A percentile compares a stretch with the other conserved stretches of the same genome.
Evolutionary conservation across 2,329 filamentous ascomycete species (phyloP).

Genomic region (Pseudocercospora pini-densiflorae): DNA sequence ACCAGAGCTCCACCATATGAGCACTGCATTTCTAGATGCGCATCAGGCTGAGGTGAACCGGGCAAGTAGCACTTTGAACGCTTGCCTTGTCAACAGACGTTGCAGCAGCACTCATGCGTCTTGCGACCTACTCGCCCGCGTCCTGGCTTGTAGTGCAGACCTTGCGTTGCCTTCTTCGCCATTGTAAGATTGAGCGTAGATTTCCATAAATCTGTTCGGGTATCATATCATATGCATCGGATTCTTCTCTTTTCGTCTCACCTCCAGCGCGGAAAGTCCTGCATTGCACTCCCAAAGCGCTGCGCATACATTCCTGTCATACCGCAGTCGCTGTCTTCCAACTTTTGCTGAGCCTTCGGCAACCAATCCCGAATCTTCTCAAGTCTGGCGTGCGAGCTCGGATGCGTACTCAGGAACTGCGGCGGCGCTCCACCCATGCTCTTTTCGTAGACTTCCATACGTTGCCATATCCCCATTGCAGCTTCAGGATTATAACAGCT

Average conservation of each 20-base stretch:
- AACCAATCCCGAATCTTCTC: slow-evolving; percentile 67
- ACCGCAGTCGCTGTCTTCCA: slow-evolving; percentile 37
- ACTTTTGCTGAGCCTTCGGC: slow-evolving; percentile 46
- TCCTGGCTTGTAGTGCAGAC: neutral
- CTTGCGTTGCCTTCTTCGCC: neutral
- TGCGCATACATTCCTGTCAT: slow-evolving; percentile 24
- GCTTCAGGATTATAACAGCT: slow-evolving; percentile 74
- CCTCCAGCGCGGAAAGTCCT: neutral
- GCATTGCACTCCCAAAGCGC: neutral
- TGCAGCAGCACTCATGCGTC: neutral
- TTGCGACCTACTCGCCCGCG: neutral
- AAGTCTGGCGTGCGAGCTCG: slow-evolving; percentile 69
- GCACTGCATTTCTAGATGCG: neutral
- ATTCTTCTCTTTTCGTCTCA: neutral
- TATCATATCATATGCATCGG: neutral
- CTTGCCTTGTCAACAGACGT: neutral
- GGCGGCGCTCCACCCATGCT: slow-evolving; percentile 56
- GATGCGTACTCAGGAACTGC: slow-evolving; percentile 78
- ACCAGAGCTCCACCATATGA: too few relatives aligned
- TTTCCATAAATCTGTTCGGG: neutral
- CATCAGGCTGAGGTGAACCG: neutral
- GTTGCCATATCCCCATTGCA: slow-evolving; percentile 64
- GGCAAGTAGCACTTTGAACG: neutral
- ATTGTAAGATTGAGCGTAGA: slow-evolving; percentile 6
- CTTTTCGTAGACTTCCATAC: slow-evolving; percentile 64